These are phyloP conservation scores for Chaetomium olivaceum DNA, from an alignment of 2,329 filamentous ascomycete species.

Conservation along the genomic window DNA sequence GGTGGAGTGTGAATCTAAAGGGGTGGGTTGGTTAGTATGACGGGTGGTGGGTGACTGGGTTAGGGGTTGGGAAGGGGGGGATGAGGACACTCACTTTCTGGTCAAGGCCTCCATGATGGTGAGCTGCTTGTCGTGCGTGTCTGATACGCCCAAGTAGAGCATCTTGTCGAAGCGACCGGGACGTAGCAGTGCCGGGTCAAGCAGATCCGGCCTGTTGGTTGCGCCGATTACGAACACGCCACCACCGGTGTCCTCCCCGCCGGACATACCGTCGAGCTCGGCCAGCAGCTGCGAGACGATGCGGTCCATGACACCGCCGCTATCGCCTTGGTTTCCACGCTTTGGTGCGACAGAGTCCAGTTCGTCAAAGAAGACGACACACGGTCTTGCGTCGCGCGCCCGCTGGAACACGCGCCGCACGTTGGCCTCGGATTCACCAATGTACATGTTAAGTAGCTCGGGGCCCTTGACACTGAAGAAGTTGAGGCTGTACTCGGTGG, in stretches of 20 bases:
- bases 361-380: constrained; percentile 92
- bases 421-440: constrained; percentile 90
- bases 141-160: constrained; percentile 93
- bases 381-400: constrained; percentile 80
- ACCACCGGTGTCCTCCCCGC: constrained; percentile 75
- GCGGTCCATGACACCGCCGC: constrained; percentile 95
- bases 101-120: constrained; percentile 94
- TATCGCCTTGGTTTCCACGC: constrained; percentile 94
- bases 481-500: constrained; percentile 89
- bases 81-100: constrained; percentile 68
- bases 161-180: constrained; percentile 97
- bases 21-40: constrained; percentile 6
- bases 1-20: constrained; percentile 77
- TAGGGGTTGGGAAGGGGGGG: not conserved
- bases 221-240: constrained; percentile 97
- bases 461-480: constrained; percentile 94
- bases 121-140: constrained; percentile 94
- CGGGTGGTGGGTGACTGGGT: not conserved
- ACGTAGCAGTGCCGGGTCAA: constrained; percentile 85
- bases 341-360: constrained; percentile 93
- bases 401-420: constrained; percentile 86
- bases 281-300: constrained; percentile 94
- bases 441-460: constrained; percentile 93
- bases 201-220: constrained; percentile 88
- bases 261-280: constrained; percentile 96